A percentile compares a stretch with the other conserved stretches of the same genome.
phyloP scores from a whole-genome alignment of 352 stramenopile species.

The Phytophthora fragariae region DNA sequence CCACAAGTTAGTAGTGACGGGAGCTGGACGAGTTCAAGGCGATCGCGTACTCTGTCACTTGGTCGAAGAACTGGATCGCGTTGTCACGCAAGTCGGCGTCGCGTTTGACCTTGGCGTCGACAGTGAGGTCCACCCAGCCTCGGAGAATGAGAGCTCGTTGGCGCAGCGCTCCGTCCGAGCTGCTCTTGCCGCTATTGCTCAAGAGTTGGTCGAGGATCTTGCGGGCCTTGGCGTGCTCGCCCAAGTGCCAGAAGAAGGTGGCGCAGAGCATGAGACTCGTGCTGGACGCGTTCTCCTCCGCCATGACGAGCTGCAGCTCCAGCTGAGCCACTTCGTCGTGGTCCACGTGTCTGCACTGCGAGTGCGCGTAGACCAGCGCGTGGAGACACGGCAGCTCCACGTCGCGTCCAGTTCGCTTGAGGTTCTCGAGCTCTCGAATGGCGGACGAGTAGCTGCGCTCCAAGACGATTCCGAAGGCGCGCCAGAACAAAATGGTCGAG shows the following conservation, averaged over 20 bases:
- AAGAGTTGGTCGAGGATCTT: slow-evolving; percentile 77
- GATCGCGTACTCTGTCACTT: slow-evolving; percentile 59
- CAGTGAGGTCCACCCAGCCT: slow-evolving; percentile 79
- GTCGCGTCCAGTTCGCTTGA: slow-evolving; percentile 78
- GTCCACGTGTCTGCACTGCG: slow-evolving; percentile 80
- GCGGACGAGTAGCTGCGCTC: slow-evolving; percentile 82
- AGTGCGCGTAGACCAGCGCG: slow-evolving; percentile 80
- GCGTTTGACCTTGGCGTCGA: slow-evolving; percentile 74
- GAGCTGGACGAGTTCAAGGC: not conserved
- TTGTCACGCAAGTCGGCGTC: slow-evolving; percentile 68
- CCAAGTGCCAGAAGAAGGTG: slow-evolving; percentile 83
- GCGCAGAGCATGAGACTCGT: slow-evolving; percentile 69
- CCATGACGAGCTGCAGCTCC: slow-evolving; percentile 82
- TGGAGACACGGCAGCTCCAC: slow-evolving; percentile 83
- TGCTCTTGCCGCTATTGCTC: slow-evolving; percentile 28
- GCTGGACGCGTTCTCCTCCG: slow-evolving; percentile 71
- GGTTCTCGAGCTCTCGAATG: slow-evolving; percentile 86
- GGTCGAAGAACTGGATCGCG: slow-evolving; percentile 72
- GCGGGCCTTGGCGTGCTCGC: slow-evolving; percentile 65
- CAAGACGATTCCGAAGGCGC: slow-evolving; percentile 81
- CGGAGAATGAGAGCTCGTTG: slow-evolving; percentile 69
- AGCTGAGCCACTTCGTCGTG: slow-evolving; percentile 83
- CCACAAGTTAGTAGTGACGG: slow-evolving; percentile 2
- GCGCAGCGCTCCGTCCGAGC: slow-evolving; percentile 37
- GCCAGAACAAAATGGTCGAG: slow-evolving; percentile 86